Evolutionary conservation across 23 red algal genomes (phyloP).

Genomic region (Gracilaria gracilis): DNA sequence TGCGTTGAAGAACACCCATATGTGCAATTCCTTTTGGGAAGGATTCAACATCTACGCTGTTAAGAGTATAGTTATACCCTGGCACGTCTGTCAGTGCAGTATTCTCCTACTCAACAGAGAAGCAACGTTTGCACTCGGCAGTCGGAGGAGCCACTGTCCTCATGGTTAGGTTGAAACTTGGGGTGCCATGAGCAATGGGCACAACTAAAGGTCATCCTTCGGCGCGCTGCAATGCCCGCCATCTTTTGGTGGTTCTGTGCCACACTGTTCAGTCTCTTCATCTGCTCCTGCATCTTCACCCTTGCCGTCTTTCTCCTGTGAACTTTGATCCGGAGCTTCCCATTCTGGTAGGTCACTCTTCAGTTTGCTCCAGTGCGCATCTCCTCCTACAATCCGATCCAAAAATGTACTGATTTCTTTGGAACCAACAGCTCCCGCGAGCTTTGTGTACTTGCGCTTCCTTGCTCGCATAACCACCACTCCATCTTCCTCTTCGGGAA

Average conservation of each 20-base stretch:
- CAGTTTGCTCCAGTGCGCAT: conserved; percentile 65
- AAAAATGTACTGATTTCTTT: conserved; percentile 61
- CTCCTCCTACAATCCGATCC: conserved; percentile 78
- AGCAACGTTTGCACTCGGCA: not conserved
- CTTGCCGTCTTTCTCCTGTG: conserved; percentile 11
- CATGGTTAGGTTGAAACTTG: not conserved
- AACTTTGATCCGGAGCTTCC: conserved; percentile 9
- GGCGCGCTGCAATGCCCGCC: conserved; percentile 38
- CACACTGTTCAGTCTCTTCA: conserved; percentile 49
- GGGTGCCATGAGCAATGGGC: not conserved
- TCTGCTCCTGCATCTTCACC: not conserved
- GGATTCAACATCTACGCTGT: not conserved
- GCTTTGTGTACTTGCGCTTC: conserved; percentile 54
- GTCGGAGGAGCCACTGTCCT: not conserved
- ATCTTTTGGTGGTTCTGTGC: conserved; percentile 44
- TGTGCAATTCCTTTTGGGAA: not conserved
- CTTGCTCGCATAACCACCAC: conserved; percentile 67
- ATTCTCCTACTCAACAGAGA: not conserved
- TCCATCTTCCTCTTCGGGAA: conserved; percentile 20
- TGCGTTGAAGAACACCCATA: not conserved
- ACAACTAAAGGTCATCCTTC: conserved; percentile 37
- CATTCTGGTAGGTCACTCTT: conserved; percentile 63
- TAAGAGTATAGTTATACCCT: not conserved
- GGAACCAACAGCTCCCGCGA: conserved; percentile 40
- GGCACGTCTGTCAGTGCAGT: not conserved